Conservation (phyloP, 2,329 filamentous ascomycete genomes). For the Canariomyces notabilis region DNA sequence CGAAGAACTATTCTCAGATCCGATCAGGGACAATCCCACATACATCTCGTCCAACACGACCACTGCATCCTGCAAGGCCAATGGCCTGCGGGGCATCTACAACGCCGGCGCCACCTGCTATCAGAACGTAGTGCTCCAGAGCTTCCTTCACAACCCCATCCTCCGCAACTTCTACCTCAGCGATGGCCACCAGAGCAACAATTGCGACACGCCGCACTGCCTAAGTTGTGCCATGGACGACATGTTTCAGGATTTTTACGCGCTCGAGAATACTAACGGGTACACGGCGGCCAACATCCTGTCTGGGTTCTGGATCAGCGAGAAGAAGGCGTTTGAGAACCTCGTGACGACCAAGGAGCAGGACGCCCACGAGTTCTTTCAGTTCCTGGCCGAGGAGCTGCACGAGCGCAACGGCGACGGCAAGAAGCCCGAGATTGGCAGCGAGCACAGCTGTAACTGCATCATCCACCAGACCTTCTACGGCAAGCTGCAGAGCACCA, state of each 20-base stretch:
- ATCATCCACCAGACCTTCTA: constrained; percentile 94
- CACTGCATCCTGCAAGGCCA: constrained; percentile 75
- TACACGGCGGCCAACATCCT: constrained; percentile 88
- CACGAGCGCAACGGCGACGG: constrained; percentile 75
- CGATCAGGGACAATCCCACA: constrained; percentile 64
- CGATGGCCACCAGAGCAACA: constrained; percentile 76
- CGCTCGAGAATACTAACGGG: constrained; percentile 73
- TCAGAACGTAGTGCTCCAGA: constrained; percentile 93
- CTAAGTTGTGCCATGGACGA: constrained; percentile 68
- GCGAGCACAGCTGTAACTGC: constrained; percentile 69
- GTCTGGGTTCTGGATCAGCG: constrained; percentile 83
- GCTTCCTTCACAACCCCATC: constrained; percentile 87
- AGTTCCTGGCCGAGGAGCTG: constrained; percentile 87
- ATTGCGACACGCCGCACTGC: constrained; percentile 62
- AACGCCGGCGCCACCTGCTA: constrained; percentile 99
- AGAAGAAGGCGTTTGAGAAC: constrained; percentile 65
- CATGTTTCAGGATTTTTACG: constrained; percentile 68
- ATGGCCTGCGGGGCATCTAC: constrained; percentile 85
- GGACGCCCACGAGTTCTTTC: constrained; percentile 95
- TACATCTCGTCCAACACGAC: constrained; percentile 76
- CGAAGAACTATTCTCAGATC: constrained; percentile 61
- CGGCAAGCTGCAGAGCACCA: constrained; percentile 83
- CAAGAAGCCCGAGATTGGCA: constrained; percentile 55
- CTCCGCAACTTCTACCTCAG: constrained; percentile 88
- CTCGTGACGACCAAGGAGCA: constrained; percentile 90